These are phyloP conservation scores for Sanghuangporus baumii DNA, from an alignment of 1,284 basidiomycete species.

Conservation along the genomic window DNA sequence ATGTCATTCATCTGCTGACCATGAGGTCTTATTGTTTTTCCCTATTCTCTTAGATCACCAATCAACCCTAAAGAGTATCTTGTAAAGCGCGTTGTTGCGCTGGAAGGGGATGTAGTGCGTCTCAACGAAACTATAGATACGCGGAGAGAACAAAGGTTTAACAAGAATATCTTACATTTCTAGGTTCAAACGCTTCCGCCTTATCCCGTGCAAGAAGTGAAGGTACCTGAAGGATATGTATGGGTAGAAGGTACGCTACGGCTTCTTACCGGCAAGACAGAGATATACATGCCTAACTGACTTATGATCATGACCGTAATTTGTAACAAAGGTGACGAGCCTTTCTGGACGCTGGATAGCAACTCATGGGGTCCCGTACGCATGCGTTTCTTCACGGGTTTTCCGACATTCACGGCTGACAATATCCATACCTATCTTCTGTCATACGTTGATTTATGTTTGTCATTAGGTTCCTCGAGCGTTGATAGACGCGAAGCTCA, in stretches of 20 bases:
- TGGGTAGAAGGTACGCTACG: conserved; percentile 62
- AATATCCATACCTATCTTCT: background rate
- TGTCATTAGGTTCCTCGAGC: conserved; percentile 49
- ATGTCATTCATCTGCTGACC: background rate
- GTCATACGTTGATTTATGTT: background rate
- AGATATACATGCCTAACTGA: background rate
- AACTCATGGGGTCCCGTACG: conserved; percentile 67
- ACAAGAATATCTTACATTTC: background rate
- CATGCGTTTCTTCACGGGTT: no score
- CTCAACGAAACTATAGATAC: background rate
- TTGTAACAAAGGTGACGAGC: conserved; percentile 48
- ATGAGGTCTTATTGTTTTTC: background rate
- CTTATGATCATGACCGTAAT: background rate
- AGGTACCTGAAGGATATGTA: conserved; percentile 54
- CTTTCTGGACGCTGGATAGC: conserved; percentile 64
- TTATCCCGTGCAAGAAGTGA: conserved; percentile 51
- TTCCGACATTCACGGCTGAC: background rate
- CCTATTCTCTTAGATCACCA: conserved; percentile 46
- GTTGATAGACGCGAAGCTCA: conserved; percentile 57
- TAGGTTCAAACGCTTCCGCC: conserved; percentile 64
- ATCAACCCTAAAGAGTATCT: conserved; percentile 45
- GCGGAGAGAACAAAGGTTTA: background rate
- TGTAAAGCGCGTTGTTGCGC: conserved; percentile 64
- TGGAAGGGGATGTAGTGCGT: conserved; percentile 51
- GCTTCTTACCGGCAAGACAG: background rate